phyloP scores from a whole-genome alignment of 176 grass and related monocot genomes.

The Areca catechu region DNA sequence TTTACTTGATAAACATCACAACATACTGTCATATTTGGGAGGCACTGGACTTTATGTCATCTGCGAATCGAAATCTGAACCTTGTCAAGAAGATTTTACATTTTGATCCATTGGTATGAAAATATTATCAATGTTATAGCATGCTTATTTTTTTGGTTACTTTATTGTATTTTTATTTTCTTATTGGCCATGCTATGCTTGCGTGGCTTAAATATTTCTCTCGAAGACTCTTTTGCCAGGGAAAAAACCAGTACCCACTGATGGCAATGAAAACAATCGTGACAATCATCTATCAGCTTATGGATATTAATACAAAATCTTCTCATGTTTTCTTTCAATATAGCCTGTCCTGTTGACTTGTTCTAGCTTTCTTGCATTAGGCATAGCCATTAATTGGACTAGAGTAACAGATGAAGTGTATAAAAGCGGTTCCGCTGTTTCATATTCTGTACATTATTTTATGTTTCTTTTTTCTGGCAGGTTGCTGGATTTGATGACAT shows the following conservation, averaged over 20 bases:
- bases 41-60: conserved; percentile 15
- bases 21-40: conserved; percentile 49
- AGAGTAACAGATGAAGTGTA: too few species aligned
- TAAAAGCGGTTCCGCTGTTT: too few species aligned
- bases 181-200: conserved; percentile 1
- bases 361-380: too few species aligned
- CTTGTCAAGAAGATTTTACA: conserved; percentile 18
- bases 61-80: conserved; percentile 1
- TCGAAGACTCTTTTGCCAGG: too few species aligned
- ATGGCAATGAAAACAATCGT: too few species aligned
- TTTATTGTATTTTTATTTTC: conserved; percentile 1
- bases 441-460: background rate
- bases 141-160: background rate
- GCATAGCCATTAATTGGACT: too few species aligned
- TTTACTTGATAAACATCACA: conserved; percentile 34
- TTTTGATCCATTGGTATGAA: conserved; percentile 20
- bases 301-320: too few species aligned
- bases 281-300: too few species aligned
- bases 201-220: background rate
- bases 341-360: too few species aligned
- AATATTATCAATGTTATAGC: background rate
- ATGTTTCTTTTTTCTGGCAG: conserved; percentile 13
- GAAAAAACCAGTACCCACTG: too few species aligned
- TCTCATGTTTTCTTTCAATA: too few species aligned
- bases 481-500: background rate